These are phyloP conservation scores for Pestalotiopsis sp. DNA, from an alignment of 2,329 filamentous ascomycete genomes.

Conservation along the genomic window DNA sequence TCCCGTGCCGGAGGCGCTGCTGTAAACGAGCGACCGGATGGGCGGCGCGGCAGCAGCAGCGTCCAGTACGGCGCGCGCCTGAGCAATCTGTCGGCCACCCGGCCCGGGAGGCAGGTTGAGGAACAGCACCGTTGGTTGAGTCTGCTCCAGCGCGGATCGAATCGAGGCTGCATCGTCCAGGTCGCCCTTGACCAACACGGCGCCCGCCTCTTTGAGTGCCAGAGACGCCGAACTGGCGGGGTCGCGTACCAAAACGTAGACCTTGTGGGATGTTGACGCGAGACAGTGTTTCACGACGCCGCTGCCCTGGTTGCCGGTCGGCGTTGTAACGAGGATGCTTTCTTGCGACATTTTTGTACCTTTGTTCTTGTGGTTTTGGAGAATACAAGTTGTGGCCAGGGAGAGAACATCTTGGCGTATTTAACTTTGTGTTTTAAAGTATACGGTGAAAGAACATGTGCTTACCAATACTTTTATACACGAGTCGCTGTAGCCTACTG, in stretches of 20 bases:
- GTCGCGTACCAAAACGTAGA: constrained; percentile 12
- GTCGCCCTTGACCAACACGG: constrained; percentile 9
- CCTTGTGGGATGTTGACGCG: neutral
- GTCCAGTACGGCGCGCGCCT: neutral
- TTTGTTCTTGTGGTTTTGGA: neutral
- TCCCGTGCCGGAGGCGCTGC: neutral
- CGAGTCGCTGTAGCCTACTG: too few relatives aligned
- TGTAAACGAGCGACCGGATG: neutral
- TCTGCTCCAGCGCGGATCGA: neutral
- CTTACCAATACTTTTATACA: too few relatives aligned
- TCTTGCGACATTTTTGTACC: neutral
- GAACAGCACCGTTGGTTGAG: neutral
- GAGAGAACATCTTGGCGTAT: too few relatives aligned
- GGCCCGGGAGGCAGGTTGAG: constrained; percentile 8
- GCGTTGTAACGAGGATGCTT: constrained; percentile 7
- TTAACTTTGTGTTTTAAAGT: too few relatives aligned
- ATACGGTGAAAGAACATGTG: too few relatives aligned
- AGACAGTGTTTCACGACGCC: constrained; percentile 12
- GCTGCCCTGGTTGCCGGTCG: constrained; percentile 12
- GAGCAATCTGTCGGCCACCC: neutral
- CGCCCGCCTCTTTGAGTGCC: neutral
- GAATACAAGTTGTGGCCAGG: neutral
- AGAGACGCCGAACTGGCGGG: neutral
- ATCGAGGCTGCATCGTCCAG: constrained; percentile 10
- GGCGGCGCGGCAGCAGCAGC: neutral